Conservation (phyloP, 805 yeast species). For the Lipomyces chichibuensis region DNA sequence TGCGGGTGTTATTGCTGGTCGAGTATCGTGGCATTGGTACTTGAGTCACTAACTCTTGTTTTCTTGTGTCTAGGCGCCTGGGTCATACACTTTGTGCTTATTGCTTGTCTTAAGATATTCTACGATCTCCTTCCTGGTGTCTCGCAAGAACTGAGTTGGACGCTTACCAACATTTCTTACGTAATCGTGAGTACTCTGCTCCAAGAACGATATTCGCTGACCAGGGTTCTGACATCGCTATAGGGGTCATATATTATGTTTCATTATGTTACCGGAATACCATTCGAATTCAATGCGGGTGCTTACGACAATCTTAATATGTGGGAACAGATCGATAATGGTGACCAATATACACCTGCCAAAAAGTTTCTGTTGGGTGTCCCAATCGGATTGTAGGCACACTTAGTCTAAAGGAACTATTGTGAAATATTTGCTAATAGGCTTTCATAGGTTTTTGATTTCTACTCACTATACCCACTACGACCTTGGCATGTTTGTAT, state of each 20-base stretch:
- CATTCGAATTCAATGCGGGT: conserved; percentile 94
- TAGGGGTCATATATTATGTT: conserved; percentile 89
- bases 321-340: conserved; percentile 98
- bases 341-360: conserved; percentile 96
- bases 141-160: conserved; percentile 86
- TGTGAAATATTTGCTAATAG: not conserved
- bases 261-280: conserved; percentile 94
- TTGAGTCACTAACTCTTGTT: not conserved
- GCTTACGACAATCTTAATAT: conserved; percentile 93
- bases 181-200: conserved; percentile 50
- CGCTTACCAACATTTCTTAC: conserved; percentile 86
- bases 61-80: conserved; percentile 61
- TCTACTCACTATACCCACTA: conserved; percentile 90
- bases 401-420: not conserved
- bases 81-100: conserved; percentile 86
- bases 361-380: conserved; percentile 90
- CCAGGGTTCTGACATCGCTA: not conserved
- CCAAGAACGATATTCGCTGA: not conserved
- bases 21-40: not conserved
- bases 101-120: conserved; percentile 69
- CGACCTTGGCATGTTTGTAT: conserved; percentile 73
- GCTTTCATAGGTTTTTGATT: conserved; percentile 56
- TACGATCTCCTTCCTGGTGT: conserved; percentile 82
- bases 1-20: not conserved
- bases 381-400: conserved; percentile 68